Base-by-base conservation (phyloP, 2,329 filamentous ascomycete species). In the Aspergillus clavatus region DNA sequence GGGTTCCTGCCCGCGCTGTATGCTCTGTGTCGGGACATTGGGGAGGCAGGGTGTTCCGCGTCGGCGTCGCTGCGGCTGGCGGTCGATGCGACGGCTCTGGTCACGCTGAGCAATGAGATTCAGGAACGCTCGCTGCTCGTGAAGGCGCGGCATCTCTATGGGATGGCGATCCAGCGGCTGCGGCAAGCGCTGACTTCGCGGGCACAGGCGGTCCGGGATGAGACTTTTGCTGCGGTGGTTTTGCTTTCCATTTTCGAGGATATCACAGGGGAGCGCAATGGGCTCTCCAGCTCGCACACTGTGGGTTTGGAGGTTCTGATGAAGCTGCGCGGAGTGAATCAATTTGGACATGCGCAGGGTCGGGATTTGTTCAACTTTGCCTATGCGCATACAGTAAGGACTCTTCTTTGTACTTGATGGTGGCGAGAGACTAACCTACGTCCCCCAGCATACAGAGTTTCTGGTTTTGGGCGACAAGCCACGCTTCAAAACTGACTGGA, bases 161-260 rank as follows among this genome's bases (percentile, higher is more conserved):
- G 63, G 1, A 55, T 56, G 40, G 65, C 65, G 4, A 42, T 68
- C 22, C 58, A 56, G 7, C 54, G 53, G 5, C 50, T 69, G 16
- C 59, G 56, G 21, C 41, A 57, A 27, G 63, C 62, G 1, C 44
- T 70, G 29, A 38, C 45, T 5, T 60, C 58, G n/a, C 60, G 59
- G 7, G 45, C 42, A 3, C 54, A 63, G 42, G 63, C 63, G 5
- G 49, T 62, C 2, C 59, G 60, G 39, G 67, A 70, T 44, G 61
- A 67, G 39, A 68, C 66, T 1, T 60, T 70, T 50, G 63, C 67
- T 12, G 57, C 66, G 1, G 58, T 70, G 28, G 57, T 68, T 6
- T 42, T 70, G 14, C 47, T 70, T 2, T 62, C 63, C 7, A 37
- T 69, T 3, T 71, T 65, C 46, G 68, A 71, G 41, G 66, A 68